Conservation (phyloP, 2,329 filamentous ascomycete genomes). For the Ophiosphaerella narmari region DNA sequence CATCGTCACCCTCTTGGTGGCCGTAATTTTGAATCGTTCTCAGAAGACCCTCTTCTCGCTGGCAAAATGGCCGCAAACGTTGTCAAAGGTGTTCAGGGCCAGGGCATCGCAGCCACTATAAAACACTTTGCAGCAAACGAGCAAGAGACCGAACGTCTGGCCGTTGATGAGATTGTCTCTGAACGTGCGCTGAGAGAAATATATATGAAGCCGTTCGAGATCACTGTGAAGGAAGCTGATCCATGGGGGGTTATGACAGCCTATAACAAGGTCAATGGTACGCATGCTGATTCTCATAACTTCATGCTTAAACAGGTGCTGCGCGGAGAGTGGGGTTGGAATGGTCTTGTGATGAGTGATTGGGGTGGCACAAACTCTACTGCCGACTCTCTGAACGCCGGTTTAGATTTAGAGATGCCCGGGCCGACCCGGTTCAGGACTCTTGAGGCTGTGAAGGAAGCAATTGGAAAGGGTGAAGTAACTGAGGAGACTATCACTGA, state of each 20-base stretch:
- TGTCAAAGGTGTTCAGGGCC: conserved; percentile 65
- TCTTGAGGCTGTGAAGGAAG: conserved; percentile 64
- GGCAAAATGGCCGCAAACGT: conserved; percentile 69
- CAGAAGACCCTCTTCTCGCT: conserved; percentile 70
- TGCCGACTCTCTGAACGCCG: conserved; percentile 41
- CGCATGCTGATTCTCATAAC: conserved; percentile 68
- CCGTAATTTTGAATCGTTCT: conserved; percentile 76
- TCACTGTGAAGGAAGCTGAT: conserved; percentile 71
- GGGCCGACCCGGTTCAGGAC: conserved; percentile 67
- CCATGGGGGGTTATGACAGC: conserved; percentile 74
- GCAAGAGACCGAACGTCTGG: conserved; percentile 73
- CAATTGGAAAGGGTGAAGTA: conserved; percentile 54
- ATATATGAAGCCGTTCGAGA: conserved; percentile 65
- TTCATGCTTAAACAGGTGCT: conserved; percentile 69
- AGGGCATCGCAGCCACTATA: conserved; percentile 70
- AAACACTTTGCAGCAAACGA: conserved; percentile 74
- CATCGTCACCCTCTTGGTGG: conserved; percentile 80
- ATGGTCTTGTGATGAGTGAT: conserved; percentile 70
- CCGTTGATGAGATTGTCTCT: conserved; percentile 53
- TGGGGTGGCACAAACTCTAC: conserved; percentile 56
- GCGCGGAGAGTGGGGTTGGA: conserved; percentile 73
- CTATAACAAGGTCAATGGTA: conserved; percentile 75
- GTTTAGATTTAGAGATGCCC: conserved; percentile 46
- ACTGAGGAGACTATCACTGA: conserved; percentile 42
- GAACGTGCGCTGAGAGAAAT: conserved; percentile 64